Base-by-base conservation (phyloP, 148 eudicot species). In the Rhododendron ovatum region DNA sequence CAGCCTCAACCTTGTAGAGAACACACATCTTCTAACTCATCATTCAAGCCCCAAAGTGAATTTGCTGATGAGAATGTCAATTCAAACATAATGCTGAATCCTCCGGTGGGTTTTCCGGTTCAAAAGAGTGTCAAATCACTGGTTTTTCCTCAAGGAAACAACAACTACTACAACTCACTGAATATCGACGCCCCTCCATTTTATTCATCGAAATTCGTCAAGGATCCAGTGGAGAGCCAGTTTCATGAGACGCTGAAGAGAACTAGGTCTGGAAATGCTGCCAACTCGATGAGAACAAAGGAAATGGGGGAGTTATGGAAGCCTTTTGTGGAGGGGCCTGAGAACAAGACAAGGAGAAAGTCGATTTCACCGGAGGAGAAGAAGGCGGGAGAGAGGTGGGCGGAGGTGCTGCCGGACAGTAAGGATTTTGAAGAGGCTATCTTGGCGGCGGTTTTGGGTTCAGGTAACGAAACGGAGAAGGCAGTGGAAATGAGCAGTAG, bases 1-100 rank as follows among this genome's bases (percentile, higher is more conserved):
- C 98, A 95, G 88, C 99, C 99, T 83, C 98, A 95, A 85, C 99
- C 99, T 86, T 97, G 99, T 86, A 94, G 86, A 76, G 99, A 97
- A 78, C 90, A 85, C 24, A 13, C 80, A 7, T 41, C 88, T 11
- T 55, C 84, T n/a, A 65, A 75, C 20, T 78, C 51, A 22, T 43
- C 85, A 15, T 69, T 78, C 37, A 89, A 88, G 76, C 77, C 51
- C 33, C 90, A 84, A 33, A 93, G 93, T 75, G 94, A 89, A 13
- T 95, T 89, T 84, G 88, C 92, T 12, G 93, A 95, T 84, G 98
- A 95, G 88, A 95, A 95, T 37, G 26, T 85, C 15, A 94, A 88
- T 71, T 88, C 88, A 0, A 92, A 90, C 83, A 86, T 86, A 41
- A 80, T 85, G 14, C 55, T 86, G 1, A 91, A 79, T 33, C 84